Conservation (phyloP, 2,329 filamentous ascomycete genomes). For the Geosmithia morbida region DNA sequence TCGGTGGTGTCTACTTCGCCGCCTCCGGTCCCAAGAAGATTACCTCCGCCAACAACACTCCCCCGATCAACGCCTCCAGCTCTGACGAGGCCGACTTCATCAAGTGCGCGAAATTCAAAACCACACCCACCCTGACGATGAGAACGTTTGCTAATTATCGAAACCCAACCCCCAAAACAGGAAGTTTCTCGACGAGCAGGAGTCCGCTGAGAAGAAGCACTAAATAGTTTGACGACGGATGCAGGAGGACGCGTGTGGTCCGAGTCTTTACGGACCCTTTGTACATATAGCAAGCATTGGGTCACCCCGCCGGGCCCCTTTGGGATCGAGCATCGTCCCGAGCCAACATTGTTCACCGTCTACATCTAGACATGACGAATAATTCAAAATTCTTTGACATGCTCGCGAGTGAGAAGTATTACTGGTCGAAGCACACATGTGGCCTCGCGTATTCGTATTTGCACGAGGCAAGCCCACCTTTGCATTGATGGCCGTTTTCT, state of each 20-base stretch:
- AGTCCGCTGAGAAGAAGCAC: slow-evolving; percentile 22
- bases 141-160: background rate
- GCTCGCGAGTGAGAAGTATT: background rate
- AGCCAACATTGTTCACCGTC: background rate
- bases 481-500: too few relatives aligned
- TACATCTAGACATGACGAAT: slow-evolving; percentile 1
- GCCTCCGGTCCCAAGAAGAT: slow-evolving; percentile 27
- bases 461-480: too few relatives aligned
- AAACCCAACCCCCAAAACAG: slow-evolving; percentile 10
- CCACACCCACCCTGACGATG: background rate
- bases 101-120: slow-evolving; percentile 32
- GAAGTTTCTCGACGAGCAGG: slow-evolving; percentile 22
- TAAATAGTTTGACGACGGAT: slow-evolving; percentile 8
- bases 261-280: slow-evolving; percentile 14
- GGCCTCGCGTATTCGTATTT: too few relatives aligned
- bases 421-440: background rate
- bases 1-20: slow-evolving; percentile 30
- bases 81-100: slow-evolving; percentile 51
- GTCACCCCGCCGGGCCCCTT: slow-evolving; percentile 1
- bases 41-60: slow-evolving; percentile 27
- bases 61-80: slow-evolving; percentile 47
- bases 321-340: background rate
- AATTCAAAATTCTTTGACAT: slow-evolving; percentile 4
- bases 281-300: slow-evolving; percentile 17
- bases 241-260: slow-evolving; percentile 3